Evolutionary conservation across 768 basidiomycete genomes (phyloP).

Genomic region (Mycena rebaudengoi): DNA sequence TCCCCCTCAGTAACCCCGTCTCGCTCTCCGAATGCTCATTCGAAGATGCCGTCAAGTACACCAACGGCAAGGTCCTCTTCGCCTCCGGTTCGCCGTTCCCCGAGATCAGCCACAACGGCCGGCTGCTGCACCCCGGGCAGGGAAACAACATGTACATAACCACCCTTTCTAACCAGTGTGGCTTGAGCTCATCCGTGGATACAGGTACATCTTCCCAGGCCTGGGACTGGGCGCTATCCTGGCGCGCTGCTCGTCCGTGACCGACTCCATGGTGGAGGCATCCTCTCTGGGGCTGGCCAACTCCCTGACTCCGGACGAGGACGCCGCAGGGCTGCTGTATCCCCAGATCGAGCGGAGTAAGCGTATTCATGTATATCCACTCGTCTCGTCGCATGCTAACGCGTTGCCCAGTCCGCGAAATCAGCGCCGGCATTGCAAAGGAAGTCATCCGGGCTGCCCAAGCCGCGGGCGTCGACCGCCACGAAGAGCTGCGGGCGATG

Average conservation of each 20-base stretch:
- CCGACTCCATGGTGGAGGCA: conserved; percentile 91
- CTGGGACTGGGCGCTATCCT: conserved; percentile 85
- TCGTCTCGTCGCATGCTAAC: background rate
- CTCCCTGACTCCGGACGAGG: conserved; percentile 77
- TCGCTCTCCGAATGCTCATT: conserved; percentile 85
- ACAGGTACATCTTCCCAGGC: conserved; percentile 53
- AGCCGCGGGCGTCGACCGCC: conserved; percentile 69
- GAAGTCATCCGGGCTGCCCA: conserved; percentile 85
- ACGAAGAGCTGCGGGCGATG: conserved; percentile 60
- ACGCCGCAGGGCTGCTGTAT: conserved; percentile 73
- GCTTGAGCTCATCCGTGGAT: conserved; percentile 7
- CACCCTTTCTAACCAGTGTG: conserved; percentile 15
- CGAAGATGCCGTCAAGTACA: conserved; percentile 74
- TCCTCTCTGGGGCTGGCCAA: conserved; percentile 82
- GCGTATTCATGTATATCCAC: conserved; percentile 19
- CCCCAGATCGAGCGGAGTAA: conserved; percentile 80
- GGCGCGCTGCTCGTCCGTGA: conserved; percentile 71
- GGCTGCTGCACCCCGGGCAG: conserved; percentile 78
- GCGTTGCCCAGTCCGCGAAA: conserved; percentile 69
- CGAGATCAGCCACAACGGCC: conserved; percentile 62
- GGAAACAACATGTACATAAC: conserved; percentile 96
- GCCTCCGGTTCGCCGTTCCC: conserved; percentile 91
- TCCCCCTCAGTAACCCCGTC: conserved; percentile 92
- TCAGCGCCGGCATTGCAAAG: conserved; percentile 77
- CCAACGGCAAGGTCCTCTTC: conserved; percentile 81